These are phyloP conservation scores for Oryza brachyantha DNA, from an alignment of 176 grass and related monocot species.

Conservation along the genomic window DNA sequence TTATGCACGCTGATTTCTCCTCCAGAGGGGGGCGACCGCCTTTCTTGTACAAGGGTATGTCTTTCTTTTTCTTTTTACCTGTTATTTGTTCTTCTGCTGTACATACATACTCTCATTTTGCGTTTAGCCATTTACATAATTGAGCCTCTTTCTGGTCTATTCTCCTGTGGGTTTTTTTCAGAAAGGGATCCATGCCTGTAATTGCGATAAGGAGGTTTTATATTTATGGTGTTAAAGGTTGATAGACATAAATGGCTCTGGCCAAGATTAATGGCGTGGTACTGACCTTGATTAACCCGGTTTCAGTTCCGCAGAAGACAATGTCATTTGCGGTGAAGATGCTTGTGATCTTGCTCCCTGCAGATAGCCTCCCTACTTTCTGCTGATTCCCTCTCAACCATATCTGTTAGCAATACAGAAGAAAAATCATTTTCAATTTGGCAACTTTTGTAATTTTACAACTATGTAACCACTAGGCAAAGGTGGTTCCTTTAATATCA, in stretches of 20 bases:
- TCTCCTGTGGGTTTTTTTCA: not conserved
- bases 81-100: constrained; percentile 19
- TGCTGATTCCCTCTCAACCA: constrained; percentile 92
- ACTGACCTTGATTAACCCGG: constrained; percentile 76
- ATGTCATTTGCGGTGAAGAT: constrained; percentile 78
- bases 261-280: constrained; percentile 1
- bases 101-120: constrained; percentile 31
- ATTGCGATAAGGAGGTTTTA: not conserved
- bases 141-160: not conserved
- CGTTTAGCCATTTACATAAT: constrained; percentile 62
- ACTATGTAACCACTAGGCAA: not conserved
- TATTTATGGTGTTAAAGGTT: not conserved
- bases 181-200: constrained; percentile 56
- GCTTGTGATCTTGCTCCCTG: constrained; percentile 83
- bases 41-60: constrained; percentile 22
- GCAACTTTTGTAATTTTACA: constrained; percentile 7
- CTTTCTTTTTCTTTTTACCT: not conserved
- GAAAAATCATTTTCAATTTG: constrained; percentile 23
- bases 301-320: constrained; percentile 84
- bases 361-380: constrained; percentile 84
- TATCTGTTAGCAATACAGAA: constrained; percentile 55
- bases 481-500: not conserved
- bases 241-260: not conserved
- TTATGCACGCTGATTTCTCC: not conserved
- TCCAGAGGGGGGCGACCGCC: not conserved